Conservation (phyloP, 1,139 yeast genomes). For the Diutina mesorugosa region DNA sequence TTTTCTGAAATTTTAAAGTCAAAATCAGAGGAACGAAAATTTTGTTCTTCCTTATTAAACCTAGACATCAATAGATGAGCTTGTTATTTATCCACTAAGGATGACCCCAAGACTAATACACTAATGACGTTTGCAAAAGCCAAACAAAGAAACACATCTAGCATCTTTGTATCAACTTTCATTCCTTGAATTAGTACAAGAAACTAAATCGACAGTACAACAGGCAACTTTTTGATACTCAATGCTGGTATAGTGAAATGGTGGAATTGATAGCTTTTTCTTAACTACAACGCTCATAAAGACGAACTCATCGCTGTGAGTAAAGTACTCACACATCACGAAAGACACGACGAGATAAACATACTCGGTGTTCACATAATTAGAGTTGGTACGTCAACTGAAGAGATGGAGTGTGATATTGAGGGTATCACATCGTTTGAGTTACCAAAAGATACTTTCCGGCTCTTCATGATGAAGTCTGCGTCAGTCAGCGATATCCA, state of each 20-base stretch:
- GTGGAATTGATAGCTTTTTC: slow-evolving; percentile 17
- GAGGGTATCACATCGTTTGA: background rate
- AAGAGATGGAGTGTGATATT: background rate
- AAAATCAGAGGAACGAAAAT: too few species aligned
- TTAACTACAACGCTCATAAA: slow-evolving; percentile 13
- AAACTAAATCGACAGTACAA: too few species aligned
- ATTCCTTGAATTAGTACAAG: too few species aligned
- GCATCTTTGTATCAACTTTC: too few species aligned
- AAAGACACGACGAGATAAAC: slow-evolving; percentile 28
- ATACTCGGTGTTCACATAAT: slow-evolving; percentile 21
- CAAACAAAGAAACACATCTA: too few species aligned
- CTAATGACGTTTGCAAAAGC: too few species aligned
- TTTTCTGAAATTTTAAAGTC: too few species aligned
- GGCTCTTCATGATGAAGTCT: background rate
- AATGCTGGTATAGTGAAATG: slow-evolving; percentile 15
- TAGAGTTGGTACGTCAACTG: background rate
- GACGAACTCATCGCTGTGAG: slow-evolving; percentile 19
- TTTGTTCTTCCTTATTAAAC: too few species aligned
- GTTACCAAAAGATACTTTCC: background rate
- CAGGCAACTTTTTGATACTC: slow-evolving; percentile 3
- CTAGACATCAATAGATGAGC: too few species aligned
- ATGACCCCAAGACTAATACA: too few species aligned
- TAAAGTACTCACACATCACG: slow-evolving; percentile 23
- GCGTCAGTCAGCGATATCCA: background rate
- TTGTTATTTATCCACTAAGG: too few species aligned